Evolutionary conservation across 2,329 filamentous ascomycete genomes (phyloP), one percentile per base, ranked within the genome.

Genomic region (Fusarium sp.): DNA sequence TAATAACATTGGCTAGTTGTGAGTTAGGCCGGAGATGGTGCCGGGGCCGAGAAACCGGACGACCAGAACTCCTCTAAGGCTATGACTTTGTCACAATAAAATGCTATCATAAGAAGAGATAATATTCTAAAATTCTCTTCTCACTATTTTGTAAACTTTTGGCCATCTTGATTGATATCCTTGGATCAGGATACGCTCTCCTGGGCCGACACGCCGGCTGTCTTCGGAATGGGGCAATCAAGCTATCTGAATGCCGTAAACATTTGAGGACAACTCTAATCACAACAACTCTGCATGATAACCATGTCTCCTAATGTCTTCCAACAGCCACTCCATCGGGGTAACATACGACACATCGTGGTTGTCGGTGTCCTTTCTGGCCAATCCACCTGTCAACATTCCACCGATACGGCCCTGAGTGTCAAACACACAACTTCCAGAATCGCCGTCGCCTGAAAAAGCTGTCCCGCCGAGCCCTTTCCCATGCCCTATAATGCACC

Each of bases 241-340:
- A 34, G 31, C 31, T 13, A 34, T 35, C 13, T 16, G 35, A 38
- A 38, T 38, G 35, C 35, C 18, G 18, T 38, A 38, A 18, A 38
- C 16, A 38, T 8, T 10, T 16, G 2, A 38, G 7, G 37, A 38
- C 16, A 18, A 38, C 37, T 38, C 16, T 8, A 38, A 9, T 50
- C 31, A 50, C 18, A 38, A 11, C 24, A 63, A 27, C 50, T 69
- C 66, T 14, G 69, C 60, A 35, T 72, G 22, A 27, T 37, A 69
- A 4, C 67, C 70, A 57, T 57, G 31, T 1, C 3, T 18, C 35
- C 16, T 64, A 5, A 72, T 65, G 31, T 72, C 63, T 1, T 66
- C 37, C 16, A 72, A 61, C 0, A 72, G 70, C 66, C 70, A 72
- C 24, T 72, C 63, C 6, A 72, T 72, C 2, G 70, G 66, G 11